Conservation (phyloP, 768 basidiomycete species). For the Hysterangium stoloniferum region DNA sequence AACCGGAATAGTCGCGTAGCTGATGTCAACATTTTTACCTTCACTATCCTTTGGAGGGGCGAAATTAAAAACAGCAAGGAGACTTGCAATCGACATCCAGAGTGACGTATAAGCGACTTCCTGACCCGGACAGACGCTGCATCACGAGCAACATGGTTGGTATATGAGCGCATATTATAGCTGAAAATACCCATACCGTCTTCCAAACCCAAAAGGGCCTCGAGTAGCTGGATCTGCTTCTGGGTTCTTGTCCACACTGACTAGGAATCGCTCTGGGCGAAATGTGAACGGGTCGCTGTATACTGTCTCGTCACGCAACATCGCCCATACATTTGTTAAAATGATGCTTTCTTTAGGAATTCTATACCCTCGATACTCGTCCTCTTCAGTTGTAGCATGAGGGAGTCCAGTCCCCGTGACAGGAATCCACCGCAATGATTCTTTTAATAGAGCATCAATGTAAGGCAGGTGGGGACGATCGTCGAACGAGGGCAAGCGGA, state of each 20-base stretch:
- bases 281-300: too few relatives aligned
- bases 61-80: not conserved
- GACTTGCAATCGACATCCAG: not conserved
- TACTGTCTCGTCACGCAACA: too few relatives aligned
- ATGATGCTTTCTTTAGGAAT: not conserved
- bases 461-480: too few relatives aligned
- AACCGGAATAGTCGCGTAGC: not conserved
- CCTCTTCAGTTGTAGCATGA: not conserved
- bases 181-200: not conserved
- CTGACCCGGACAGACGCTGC: too few relatives aligned
- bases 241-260: too few relatives aligned
- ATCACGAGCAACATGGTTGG: not conserved
- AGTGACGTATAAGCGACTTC: not conserved
- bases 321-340: not conserved
- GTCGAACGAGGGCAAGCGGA: too few relatives aligned
- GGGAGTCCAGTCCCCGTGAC: not conserved
- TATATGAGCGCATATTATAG: too few relatives aligned
- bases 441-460: too few relatives aligned
- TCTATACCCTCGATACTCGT: too few relatives aligned
- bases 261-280: not conserved
- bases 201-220: not conserved
- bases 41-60: not conserved
- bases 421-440: too few relatives aligned
- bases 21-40: not conserved
- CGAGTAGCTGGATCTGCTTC: not conserved